Evolutionary conservation across 2,329 filamentous ascomycete genomes (phyloP), one percentile per base, ranked within the genome.

Genomic region (Lecanicillium sp.): DNA sequence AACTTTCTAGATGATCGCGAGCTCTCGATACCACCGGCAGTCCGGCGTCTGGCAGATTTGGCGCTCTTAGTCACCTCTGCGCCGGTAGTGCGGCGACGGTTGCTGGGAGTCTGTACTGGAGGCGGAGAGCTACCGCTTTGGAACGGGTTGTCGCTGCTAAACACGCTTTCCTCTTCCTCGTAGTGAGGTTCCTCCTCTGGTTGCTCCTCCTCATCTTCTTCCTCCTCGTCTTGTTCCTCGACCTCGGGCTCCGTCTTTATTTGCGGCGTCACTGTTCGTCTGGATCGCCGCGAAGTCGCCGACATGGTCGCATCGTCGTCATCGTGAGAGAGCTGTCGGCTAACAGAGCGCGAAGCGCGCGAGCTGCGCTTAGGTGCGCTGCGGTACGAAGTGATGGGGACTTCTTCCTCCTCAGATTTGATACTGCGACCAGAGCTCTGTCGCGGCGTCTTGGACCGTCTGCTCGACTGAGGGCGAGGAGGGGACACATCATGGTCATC

Each of bases 141-240:
- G 56, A 96, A 96, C 0, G 90, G 89, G 52, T 96, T 96, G 38
- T 95, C 87, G 49, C 81, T 75, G 2, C 83, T 87, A 59, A 96
- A 96, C 22, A 84, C 81, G 51, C 72, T 83, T 25, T 49, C 45
- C 25, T 74, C 72, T 6, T 73, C 70, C 29, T 66, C 62, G 16
- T 41, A 41, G 12, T 29, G 29, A 12, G 30, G 13, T 15, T 71
- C 70, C 5, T 71, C 67, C 28, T 63, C 58, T n/a, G 19, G 45
- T 40, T 19, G 39, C 5, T 47, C 47, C 4, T 46, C 47, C 13
- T 44, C 94, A 25, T 63, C 58, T 13, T 33, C 18, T 4, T 27
- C 22, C 13, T 45, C 29, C 18, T 54, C 50, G 12, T 59, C 59
- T 32, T 68, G 67, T 8, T 70, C 64, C 38, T 75, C 64, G 6